Evolutionary conservation across 306 rosid genomes (phyloP).

Genomic region (Quillaja saponaria): DNA sequence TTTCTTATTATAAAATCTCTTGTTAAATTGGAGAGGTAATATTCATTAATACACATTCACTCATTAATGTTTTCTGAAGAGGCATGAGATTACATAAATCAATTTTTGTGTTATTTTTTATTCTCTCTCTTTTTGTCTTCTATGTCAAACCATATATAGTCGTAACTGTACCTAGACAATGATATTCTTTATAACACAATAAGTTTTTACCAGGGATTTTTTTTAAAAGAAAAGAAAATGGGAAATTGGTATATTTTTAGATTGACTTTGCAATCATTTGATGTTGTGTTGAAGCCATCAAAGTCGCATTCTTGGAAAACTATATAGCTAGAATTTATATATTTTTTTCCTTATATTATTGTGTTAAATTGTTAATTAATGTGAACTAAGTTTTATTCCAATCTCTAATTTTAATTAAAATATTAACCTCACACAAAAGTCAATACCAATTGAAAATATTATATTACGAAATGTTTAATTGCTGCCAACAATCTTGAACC

Average conservation of each 20-base stretch:
- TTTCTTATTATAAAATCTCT: conserved; percentile 24
- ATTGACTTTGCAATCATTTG: no score
- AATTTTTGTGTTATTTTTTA: neutral
- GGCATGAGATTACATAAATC: conserved; percentile 17
- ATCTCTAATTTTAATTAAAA: neutral
- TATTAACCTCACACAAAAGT: conserved; percentile 34
- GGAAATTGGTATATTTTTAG: no score
- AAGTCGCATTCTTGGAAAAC: no score
- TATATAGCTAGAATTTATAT: no score
- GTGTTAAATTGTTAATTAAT: no score
- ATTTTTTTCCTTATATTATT: no score
- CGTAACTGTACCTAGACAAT: conserved; percentile 14
- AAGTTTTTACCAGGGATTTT: no score
- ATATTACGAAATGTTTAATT: conserved; percentile 29
- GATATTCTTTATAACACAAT: conserved; percentile 10
- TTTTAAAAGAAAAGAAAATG: no score
- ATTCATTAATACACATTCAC: conserved; percentile 18
- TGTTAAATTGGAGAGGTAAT: conserved; percentile 28
- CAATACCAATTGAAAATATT: conserved; percentile 41
- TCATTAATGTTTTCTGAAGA: conserved; percentile 25
- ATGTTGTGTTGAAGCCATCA: no score
- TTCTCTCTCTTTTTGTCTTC: neutral
- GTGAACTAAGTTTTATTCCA: no score
- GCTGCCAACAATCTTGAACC: conserved; percentile 27
- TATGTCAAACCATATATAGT: conserved; percentile 26